Percentiles rank a stretch among this genome's conserved stretches.
phyloP scores from a whole-genome alignment of 176 grass and related monocot species.

The Phyllostachys edulis region DNA sequence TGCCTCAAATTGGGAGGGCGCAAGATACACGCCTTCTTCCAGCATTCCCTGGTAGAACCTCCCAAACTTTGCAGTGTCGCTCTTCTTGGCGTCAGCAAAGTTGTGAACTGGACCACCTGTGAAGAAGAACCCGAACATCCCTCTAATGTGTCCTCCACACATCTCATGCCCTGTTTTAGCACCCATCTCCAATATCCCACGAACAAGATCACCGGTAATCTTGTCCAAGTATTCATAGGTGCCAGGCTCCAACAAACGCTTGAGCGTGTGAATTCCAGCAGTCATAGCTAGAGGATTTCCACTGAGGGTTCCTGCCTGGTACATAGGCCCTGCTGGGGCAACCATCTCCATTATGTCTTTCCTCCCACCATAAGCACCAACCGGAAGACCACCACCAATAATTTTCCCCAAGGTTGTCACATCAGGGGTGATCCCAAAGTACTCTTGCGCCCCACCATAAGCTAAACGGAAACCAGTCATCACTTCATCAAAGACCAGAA shows the following conservation, averaged over 20 bases:
- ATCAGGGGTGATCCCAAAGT: constrained; percentile 92
- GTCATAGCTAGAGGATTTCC: constrained; percentile 99
- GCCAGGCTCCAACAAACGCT: constrained; percentile 65
- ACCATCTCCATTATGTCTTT: constrained; percentile 99
- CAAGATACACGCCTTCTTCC: constrained; percentile 95
- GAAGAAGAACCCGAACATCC: constrained; percentile 96
- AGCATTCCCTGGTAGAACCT: constrained; percentile 91
- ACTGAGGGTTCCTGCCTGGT: constrained; percentile 97
- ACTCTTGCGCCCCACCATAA: constrained; percentile 95
- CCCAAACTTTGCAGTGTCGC: constrained; percentile 79
- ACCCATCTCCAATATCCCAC: constrained; percentile 69
- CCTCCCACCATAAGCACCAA: constrained; percentile 93
- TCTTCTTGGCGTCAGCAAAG: constrained; percentile 87
- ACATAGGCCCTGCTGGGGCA: constrained; percentile 91
- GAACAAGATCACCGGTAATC: constrained; percentile 70
- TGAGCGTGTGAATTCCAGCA: constrained; percentile 92
- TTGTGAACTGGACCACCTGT: constrained; percentile 74
- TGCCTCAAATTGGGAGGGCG: constrained; percentile 90
- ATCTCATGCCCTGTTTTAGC: constrained; percentile 77
- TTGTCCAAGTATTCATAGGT: constrained; percentile 89
- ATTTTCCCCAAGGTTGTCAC: constrained; percentile 92
- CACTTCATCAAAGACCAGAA: constrained; percentile 98
- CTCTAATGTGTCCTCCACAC: constrained; percentile 89
- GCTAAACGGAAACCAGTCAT: constrained; percentile 96
- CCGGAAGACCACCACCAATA: constrained; percentile 90